A percentile compares a stretch with the other conserved stretches of the same genome.
Evolutionary conservation across 2,329 filamentous ascomycete species (phyloP).

Genomic region (Alternaria sp.): DNA sequence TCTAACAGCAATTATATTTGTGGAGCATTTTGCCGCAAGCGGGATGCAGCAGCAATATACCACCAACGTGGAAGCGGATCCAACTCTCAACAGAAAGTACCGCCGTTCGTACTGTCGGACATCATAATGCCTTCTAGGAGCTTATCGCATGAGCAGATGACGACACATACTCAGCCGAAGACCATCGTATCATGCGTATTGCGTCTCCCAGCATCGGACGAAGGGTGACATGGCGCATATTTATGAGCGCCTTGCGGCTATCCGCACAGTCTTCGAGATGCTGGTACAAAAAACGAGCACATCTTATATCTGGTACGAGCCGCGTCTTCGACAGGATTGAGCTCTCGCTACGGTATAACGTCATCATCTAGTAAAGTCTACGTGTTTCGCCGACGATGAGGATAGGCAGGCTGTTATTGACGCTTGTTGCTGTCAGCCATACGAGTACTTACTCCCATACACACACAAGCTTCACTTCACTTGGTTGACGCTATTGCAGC

Average conservation of each 20-base stretch:
- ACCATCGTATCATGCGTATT: conserved; percentile 19
- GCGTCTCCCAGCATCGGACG: conserved; percentile 19
- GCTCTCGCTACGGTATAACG: not conserved
- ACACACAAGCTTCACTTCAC: not conserved
- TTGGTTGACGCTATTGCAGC: conserved; percentile 9
- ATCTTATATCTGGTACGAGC: conserved; percentile 6
- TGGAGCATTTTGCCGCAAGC: not conserved
- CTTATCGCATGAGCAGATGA: conserved; percentile 17
- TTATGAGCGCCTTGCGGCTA: not conserved
- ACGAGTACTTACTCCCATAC: conserved; percentile 16
- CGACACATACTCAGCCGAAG: not conserved
- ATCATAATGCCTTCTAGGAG: not conserved
- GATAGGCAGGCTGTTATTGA: not conserved
- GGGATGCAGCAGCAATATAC: not conserved
- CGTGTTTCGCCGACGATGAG: conserved; percentile 22
- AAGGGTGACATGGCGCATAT: conserved; percentile 15
- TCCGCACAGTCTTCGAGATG: conserved; percentile 9
- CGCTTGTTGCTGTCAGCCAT: conserved; percentile 10
- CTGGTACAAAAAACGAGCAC: conserved; percentile 12
- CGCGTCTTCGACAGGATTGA: conserved; percentile 19
- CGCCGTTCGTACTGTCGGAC: conserved; percentile 2
- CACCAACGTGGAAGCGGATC: conserved; percentile 5
- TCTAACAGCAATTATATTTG: not conserved
- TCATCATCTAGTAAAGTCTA: not conserved
- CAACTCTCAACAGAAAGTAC: conserved; percentile 16